Percentiles rank a stretch among this genome's conserved stretches.
phyloP scores from a whole-genome alignment of 352 stramenopile genomes.

The Phytopythium litorale region DNA sequence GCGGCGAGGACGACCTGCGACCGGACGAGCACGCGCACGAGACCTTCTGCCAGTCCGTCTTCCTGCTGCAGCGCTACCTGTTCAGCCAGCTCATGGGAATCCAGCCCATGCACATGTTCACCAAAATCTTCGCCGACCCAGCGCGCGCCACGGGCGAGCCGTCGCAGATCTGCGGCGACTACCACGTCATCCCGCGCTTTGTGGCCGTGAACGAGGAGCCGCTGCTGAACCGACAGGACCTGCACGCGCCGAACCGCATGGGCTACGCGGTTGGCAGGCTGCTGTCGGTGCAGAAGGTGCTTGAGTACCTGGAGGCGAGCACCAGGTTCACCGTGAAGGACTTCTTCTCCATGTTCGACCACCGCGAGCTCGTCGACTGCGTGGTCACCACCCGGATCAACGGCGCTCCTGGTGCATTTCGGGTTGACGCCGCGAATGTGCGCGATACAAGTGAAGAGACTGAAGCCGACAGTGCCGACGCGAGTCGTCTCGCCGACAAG shows the following conservation, averaged over 20 bases:
- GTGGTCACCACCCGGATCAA: slow-evolving; percentile 77
- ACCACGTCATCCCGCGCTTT: slow-evolving; percentile 81
- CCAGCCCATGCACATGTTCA: slow-evolving; percentile 64
- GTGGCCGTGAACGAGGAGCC: slow-evolving; percentile 62
- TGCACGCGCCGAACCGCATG: slow-evolving; percentile 70
- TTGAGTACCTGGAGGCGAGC: slow-evolving; percentile 62
- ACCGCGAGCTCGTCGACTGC: slow-evolving; percentile 54
- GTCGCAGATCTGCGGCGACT: slow-evolving; percentile 65
- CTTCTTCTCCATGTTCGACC: slow-evolving; percentile 49
- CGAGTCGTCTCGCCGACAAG: slow-evolving; percentile 1
- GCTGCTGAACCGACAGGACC: slow-evolving; percentile 56
- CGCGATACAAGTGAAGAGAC: slow-evolving; percentile 10
- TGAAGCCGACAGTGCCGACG: not conserved
- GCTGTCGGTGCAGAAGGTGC: slow-evolving; percentile 55
- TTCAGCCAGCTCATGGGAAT: slow-evolving; percentile 77
- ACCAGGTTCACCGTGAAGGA: slow-evolving; percentile 39
- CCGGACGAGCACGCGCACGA: slow-evolving; percentile 21
- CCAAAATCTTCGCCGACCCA: slow-evolving; percentile 53
- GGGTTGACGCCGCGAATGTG: slow-evolving; percentile 51
- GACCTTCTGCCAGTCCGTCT: slow-evolving; percentile 51
- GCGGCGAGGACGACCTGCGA: slow-evolving; percentile 17
- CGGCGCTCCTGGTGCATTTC: slow-evolving; percentile 50
- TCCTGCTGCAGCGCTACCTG: slow-evolving; percentile 67
- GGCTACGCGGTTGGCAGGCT: slow-evolving; percentile 70
- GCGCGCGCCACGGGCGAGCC: slow-evolving; percentile 45